Evolutionary conservation across 176 grass and related monocot species (phyloP).

Genomic region (Carex cristatella): DNA sequence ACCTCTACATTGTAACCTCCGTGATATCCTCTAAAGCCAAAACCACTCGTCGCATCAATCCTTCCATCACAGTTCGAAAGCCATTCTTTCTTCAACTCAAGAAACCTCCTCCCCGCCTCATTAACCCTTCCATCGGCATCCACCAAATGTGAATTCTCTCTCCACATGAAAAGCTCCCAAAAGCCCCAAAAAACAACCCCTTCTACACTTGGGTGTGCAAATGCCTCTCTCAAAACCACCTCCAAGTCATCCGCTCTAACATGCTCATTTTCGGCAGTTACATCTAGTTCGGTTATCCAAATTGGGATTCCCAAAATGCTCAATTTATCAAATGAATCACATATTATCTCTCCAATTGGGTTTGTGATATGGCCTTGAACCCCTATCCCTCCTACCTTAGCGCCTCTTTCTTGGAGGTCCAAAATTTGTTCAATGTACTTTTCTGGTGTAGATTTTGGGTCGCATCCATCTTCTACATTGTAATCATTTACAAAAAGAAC

Average conservation of each 20-base stretch:
- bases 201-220: constrained; percentile 66
- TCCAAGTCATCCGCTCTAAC: constrained; percentile 88
- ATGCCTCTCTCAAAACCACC: constrained; percentile 75
- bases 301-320: constrained; percentile 76
- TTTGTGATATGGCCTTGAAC: constrained; percentile 85
- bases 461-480: constrained; percentile 91
- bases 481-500: constrained; percentile 96
- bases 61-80: constrained; percentile 38
- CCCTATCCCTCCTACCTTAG: constrained; percentile 82
- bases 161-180: constrained; percentile 91
- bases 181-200: constrained; percentile 89
- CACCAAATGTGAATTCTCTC: constrained; percentile 65
- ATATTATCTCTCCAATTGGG: constrained; percentile 91
- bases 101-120: constrained; percentile 74
- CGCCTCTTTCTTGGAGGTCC: constrained; percentile 77
- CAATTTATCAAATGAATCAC: constrained; percentile 80
- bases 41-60: constrained; percentile 40
- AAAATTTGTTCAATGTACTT: constrained; percentile 76
- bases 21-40: constrained; percentile 79
- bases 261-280: constrained; percentile 68
- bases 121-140: constrained; percentile 75
- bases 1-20: constrained; percentile 69
- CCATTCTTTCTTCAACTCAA: constrained; percentile 92
- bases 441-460: constrained; percentile 75
- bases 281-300: constrained; percentile 91